Evolutionary conservation across 306 rosid genomes (phyloP).

Genomic region (Fagus sylvatica): DNA sequence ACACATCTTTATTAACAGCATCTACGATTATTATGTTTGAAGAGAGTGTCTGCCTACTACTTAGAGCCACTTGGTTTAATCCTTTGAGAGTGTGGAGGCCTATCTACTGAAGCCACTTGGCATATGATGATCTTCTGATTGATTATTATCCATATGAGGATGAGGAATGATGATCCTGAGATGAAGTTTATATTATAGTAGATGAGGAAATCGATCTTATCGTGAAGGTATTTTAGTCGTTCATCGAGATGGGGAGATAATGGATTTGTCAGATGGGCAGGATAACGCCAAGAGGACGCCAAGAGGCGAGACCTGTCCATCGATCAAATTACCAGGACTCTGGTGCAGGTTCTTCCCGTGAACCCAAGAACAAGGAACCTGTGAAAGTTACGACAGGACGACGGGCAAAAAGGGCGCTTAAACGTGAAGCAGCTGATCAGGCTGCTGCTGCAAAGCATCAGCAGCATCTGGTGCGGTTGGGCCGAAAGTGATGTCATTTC

Average conservation of each 20-base stretch:
- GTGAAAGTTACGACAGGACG: constrained; percentile 51
- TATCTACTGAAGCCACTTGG: too few species aligned
- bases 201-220: too few species aligned
- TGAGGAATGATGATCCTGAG: constrained; percentile 53
- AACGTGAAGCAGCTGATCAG: constrained; percentile 85
- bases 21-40: constrained; percentile 80
- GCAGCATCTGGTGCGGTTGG: constrained; percentile 66
- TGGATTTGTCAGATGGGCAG: constrained; percentile 73
- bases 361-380: constrained; percentile 52
- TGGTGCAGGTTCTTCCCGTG: constrained; percentile 62
- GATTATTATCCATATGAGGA: constrained; percentile 55
- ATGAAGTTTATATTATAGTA: too few species aligned
- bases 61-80: constrained; percentile 84
- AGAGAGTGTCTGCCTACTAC: constrained; percentile 89
- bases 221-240: constrained; percentile 47
- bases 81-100: constrained; percentile 51
- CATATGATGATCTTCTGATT: constrained; percentile 36
- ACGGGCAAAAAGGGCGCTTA: constrained; percentile 80
- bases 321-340: constrained; percentile 44
- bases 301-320: constrained; percentile 65
- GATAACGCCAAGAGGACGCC: constrained; percentile 76
- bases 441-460: constrained; percentile 83
- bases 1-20: constrained; percentile 37
- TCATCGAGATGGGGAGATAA: constrained; percentile 85
- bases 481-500: constrained; percentile 46